These are phyloP conservation scores for Globisporangium nunn DNA, from an alignment of 352 stramenopile genomes.

Conservation along the genomic window DNA sequence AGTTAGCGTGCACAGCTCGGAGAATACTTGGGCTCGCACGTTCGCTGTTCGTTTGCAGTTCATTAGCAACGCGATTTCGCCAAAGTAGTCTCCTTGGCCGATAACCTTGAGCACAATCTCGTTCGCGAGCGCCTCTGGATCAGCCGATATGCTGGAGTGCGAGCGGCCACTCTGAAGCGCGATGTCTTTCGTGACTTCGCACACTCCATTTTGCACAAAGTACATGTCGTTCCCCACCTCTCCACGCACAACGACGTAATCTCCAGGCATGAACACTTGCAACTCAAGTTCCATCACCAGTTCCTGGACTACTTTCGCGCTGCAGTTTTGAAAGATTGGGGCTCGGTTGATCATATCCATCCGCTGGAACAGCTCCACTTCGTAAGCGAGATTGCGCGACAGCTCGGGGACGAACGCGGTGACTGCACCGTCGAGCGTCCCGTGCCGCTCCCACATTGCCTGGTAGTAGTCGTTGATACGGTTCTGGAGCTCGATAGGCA, in stretches of 20 bases:
- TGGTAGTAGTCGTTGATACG: conserved; percentile 85
- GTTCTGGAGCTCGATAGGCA: conserved; percentile 73
- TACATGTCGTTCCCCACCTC: conserved; percentile 87
- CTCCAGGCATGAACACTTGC: conserved; percentile 80
- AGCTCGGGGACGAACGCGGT: conserved; percentile 75
- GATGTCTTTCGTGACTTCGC: conserved; percentile 74
- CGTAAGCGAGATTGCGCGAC: conserved; percentile 71
- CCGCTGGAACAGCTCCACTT: conserved; percentile 76
- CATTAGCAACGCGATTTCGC: conserved; percentile 75
- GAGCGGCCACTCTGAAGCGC: conserved; percentile 4
- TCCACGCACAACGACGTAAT: conserved; percentile 77
- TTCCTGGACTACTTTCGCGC: conserved; percentile 76
- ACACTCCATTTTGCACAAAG: conserved; percentile 75
- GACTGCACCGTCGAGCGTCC: conserved; percentile 68
- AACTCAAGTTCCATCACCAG: conserved; percentile 78
- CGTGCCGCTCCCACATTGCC: conserved; percentile 80
- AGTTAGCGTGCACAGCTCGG: conserved; percentile 67
- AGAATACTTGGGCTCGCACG: conserved; percentile 62
- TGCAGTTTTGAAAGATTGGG: conserved; percentile 79
- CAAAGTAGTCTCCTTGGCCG: conserved; percentile 76
- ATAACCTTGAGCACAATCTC: conserved; percentile 64
- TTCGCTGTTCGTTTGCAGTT: conserved; percentile 82
- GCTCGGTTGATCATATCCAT: conserved; percentile 87
- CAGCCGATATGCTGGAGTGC: conserved; percentile 1
- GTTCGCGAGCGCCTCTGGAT: conserved; percentile 12